A percentile compares a stretch with the other conserved stretches of the same genome.
Evolutionary conservation across 495 filamentous ascomycete species (phyloP).

Genomic region (Corynascus novoguineensis): DNA sequence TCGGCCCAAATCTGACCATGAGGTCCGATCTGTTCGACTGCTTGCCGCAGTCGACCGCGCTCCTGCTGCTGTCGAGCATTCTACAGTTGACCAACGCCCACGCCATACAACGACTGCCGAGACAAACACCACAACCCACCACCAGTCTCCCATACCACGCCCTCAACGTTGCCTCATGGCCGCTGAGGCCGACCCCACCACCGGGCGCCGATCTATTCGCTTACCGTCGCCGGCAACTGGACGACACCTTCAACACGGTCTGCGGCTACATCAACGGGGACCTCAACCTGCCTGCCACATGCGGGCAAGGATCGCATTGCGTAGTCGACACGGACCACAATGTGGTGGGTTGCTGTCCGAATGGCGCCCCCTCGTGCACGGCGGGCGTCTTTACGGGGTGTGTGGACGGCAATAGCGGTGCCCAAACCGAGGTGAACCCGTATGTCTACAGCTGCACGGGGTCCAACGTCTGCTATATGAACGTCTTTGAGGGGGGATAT

Average conservation of each 20-base stretch:
- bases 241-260: conserved; percentile 33
- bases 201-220: conserved; percentile 30
- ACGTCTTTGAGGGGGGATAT: conserved; percentile 44
- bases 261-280: conserved; percentile 45
- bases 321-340: conserved; percentile 40
- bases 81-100: conserved; percentile 33
- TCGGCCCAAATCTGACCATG: too few species aligned
- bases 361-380: conserved; percentile 39
- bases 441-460: conserved; percentile 45
- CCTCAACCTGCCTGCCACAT: conserved; percentile 42
- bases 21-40: conserved; percentile 35
- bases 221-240: conserved; percentile 33
- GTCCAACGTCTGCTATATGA: conserved; percentile 41
- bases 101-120: conserved; percentile 28
- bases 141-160: conserved; percentile 35
- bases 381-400: conserved; percentile 46
- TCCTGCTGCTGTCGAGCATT: conserved; percentile 36
- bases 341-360: conserved; percentile 47
- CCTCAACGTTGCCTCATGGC: conserved; percentile 42
- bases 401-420: conserved; percentile 41
- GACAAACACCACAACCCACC: conserved; percentile 26
- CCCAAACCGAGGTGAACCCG: conserved; percentile 45
- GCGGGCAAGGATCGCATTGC: conserved; percentile 45
- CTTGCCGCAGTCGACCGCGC: conserved; percentile 38
- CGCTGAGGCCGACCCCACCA: conserved; percentile 36